A percentile compares a stretch with the other conserved stretches of the same genome.
Evolutionary conservation across 2,329 filamentous ascomycete species (phyloP).

Genomic region (Fusarium sp.): DNA sequence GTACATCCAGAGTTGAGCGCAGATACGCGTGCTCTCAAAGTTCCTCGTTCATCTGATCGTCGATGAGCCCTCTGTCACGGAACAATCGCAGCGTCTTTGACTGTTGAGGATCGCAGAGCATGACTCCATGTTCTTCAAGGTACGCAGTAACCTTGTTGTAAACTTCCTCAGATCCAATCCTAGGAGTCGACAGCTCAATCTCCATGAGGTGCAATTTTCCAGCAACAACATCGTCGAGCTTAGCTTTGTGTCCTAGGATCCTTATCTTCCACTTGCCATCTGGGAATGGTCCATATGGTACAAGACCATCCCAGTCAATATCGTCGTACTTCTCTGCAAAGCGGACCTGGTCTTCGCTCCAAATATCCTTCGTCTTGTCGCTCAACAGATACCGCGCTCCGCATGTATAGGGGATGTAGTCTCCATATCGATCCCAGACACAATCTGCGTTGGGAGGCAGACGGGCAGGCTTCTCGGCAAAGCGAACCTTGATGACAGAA

Average conservation of each 20-base stretch:
- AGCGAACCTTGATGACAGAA: constrained; percentile 38
- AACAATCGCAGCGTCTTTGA: constrained; percentile 36
- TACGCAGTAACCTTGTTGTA: constrained; percentile 21
- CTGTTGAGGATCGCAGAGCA: constrained; percentile 33
- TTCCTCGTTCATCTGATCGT: background rate
- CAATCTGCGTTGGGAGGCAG: constrained; percentile 20
- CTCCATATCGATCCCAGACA: constrained; percentile 40
- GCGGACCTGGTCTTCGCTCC: constrained; percentile 35
- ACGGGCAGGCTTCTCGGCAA: constrained; percentile 12
- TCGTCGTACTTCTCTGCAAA: constrained; percentile 35
- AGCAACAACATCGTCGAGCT: constrained; percentile 37
- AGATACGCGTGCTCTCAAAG: background rate
- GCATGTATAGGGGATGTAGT: constrained; percentile 30
- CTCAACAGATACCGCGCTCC: constrained; percentile 18
- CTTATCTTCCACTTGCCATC: constrained; percentile 39
- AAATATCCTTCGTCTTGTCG: constrained; percentile 9
- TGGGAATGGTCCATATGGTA: constrained; percentile 30
- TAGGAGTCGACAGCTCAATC: constrained; percentile 34
- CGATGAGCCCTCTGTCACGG: constrained; percentile 24
- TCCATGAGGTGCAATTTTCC: constrained; percentile 37
- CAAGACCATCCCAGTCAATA: constrained; percentile 35
- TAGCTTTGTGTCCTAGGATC: constrained; percentile 31
- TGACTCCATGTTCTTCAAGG: constrained; percentile 18
- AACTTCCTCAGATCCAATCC: constrained; percentile 16
- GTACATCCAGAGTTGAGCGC: background rate